phyloP scores from a whole-genome alignment of 495 filamentous ascomycete genomes.

The Bacidia rubella region DNA sequence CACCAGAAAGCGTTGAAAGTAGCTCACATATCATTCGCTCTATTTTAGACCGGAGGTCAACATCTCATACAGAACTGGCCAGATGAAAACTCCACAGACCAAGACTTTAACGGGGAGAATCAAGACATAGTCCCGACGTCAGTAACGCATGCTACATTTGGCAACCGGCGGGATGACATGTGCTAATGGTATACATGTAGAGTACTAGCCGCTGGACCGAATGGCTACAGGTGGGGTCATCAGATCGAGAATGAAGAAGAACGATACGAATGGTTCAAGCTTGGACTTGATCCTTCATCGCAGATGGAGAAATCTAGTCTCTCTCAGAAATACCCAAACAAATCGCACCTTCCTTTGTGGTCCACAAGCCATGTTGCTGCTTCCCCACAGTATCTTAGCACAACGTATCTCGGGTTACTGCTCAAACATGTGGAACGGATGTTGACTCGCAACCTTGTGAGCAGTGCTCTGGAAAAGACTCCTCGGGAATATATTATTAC shows the following conservation, averaged over 20 bases:
- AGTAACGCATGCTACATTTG: background rate
- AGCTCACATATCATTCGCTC: too few species aligned
- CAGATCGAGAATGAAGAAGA: constrained; percentile 28
- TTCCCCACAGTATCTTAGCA: constrained; percentile 44
- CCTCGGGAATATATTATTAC: constrained; percentile 48
- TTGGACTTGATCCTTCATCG: constrained; percentile 22
- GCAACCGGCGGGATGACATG: too few species aligned
- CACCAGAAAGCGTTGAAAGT: too few species aligned
- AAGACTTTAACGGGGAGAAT: too few species aligned
- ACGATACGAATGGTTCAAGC: constrained; percentile 40
- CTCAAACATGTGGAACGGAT: constrained; percentile 12
- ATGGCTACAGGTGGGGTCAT: constrained; percentile 33
- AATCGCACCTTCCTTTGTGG: constrained; percentile 21
- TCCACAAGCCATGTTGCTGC: background rate
- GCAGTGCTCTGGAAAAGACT: constrained; percentile 44
- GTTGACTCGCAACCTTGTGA: constrained; percentile 29
- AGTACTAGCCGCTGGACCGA: too few species aligned
- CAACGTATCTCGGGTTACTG: constrained; percentile 45
- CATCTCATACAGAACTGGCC: too few species aligned
- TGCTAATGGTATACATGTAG: too few species aligned
- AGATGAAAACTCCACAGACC: too few species aligned
- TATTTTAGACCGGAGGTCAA: too few species aligned
- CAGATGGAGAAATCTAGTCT: constrained; percentile 5
- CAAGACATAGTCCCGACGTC: too few species aligned
- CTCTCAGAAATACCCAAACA: constrained; percentile 11